Evolutionary conservation across 2,329 filamentous ascomycete species (phyloP), one percentile per base, ranked within the genome.

Genomic region (Colletotrichum noveboracense): DNA sequence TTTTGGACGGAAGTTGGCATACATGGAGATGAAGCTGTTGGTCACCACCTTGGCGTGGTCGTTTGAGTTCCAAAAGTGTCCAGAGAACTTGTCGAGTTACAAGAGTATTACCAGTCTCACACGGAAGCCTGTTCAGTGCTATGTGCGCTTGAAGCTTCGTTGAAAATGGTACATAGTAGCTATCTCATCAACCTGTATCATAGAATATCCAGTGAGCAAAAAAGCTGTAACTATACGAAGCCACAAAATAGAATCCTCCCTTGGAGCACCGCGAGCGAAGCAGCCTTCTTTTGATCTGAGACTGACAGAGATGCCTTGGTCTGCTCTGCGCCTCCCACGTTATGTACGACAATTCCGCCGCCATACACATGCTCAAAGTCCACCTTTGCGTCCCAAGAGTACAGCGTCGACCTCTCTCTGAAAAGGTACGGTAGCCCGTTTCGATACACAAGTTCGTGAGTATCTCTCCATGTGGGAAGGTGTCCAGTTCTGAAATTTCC

Each of bases 1-100:
- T 52, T 84, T 78, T 28, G 82, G 81, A 4, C 76, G 78, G 30
- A 76, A 75, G 56, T 38, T 84, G 70, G 81, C 81, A 5, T 80
- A 81, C 55, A 30, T 83, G 7, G 79, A 84, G 76, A 26, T 84
- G 71, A 78, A 77, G 26, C 74, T 82, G 3, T 58, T 80, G 16
- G 12, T 80, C 2, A 73, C 75, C 6, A 61, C 82, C 16, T 28
- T 82, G 21, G 48, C 81, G 21, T 83, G 81, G 81, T 79, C 73
- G 7, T 82, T 81, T 65, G 78, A 81, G 66, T 60, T 82, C 26
- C 32, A 70, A 64, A 55, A 28, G 21, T 68, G 66, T 16, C 66
- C 66, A 0, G 21, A 28, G 6, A 21, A 9, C n/a, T 21, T 68
- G n/a, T 68, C 66, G 6, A 43, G 32, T 9, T 68, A 68, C 66